These are phyloP conservation scores for Dryas integrifolia DNA, from an alignment of 331 rosid species.

Conservation along the genomic window DNA sequence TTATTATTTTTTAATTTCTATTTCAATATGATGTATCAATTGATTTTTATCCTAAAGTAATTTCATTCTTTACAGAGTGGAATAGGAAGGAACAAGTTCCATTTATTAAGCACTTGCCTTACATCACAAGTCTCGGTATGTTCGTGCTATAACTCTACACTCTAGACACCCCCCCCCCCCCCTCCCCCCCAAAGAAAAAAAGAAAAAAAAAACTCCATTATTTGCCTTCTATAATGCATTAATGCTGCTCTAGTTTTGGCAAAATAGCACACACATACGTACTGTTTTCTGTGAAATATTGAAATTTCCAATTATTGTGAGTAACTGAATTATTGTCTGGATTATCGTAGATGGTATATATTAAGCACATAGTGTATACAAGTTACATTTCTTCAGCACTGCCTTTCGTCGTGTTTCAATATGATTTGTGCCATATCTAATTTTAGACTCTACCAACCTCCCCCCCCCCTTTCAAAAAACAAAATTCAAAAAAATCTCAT, in stretches of 20 bases:
- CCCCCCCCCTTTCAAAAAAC: no score
- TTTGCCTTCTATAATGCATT: no score
- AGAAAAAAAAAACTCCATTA: no score
- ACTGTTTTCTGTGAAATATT: no score
- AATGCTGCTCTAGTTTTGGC: no score
- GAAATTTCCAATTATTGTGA: no score
- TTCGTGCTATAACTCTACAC: background rate
- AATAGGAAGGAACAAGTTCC: slow-evolving; percentile 36
- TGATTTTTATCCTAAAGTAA: slow-evolving; percentile 11
- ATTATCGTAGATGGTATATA: no score
- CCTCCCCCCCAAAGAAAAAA: no score
- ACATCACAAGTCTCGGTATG: slow-evolving; percentile 41
- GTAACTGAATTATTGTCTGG: no score
- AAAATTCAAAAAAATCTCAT: no score
- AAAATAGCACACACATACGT: no score
- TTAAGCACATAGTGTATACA: slow-evolving; percentile 1
- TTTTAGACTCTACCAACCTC: background rate
- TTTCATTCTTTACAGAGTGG: slow-evolving; percentile 49
- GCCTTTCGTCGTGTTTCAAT: slow-evolving; percentile 46
- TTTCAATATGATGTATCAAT: background rate
- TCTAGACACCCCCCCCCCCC: no score
- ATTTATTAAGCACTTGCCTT: slow-evolving; percentile 35
- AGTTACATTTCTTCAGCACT: slow-evolving; percentile 35
- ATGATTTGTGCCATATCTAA: slow-evolving; percentile 16
- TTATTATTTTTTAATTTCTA: background rate